Evolutionary conservation across 2,329 filamentous ascomycete species (phyloP).

Genomic region (Teratosphaeria zuluensis): DNA sequence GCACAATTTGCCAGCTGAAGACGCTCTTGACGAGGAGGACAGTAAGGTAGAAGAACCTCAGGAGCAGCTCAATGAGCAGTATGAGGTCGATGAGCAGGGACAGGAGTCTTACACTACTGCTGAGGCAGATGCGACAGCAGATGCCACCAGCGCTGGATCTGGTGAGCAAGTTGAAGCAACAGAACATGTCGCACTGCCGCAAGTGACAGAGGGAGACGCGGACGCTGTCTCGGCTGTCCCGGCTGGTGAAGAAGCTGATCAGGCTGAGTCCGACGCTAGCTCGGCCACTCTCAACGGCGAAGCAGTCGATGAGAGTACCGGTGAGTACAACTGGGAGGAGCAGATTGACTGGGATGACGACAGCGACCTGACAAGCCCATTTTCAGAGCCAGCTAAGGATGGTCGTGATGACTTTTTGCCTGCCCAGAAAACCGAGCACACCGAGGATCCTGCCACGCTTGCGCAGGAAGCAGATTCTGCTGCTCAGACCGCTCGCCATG

Average conservation of each 20-base stretch:
- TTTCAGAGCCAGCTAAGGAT: conserved; percentile 12
- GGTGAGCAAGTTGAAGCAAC: neutral
- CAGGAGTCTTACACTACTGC: neutral
- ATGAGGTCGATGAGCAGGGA: neutral
- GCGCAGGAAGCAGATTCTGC: neutral
- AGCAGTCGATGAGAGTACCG: conserved; percentile 12
- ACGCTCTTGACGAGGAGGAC: neutral
- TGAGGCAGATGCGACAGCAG: neutral
- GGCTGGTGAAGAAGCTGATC: conserved; percentile 1
- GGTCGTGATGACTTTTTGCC: neutral
- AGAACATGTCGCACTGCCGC: neutral
- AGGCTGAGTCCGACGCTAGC: conserved; percentile 9
- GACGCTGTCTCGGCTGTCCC: neutral
- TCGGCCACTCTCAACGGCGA: conserved; percentile 16
- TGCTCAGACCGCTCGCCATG: neutral
- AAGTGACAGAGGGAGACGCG: neutral
- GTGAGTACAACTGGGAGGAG: conserved; percentile 19
- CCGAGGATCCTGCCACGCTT: neutral
- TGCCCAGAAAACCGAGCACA: neutral
- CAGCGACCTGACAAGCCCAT: conserved; percentile 14
- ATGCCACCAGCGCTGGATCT: neutral
- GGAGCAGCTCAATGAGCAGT: neutral
- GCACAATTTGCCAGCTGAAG: neutral
- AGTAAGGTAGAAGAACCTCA: neutral
- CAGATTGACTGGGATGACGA: conserved; percentile 18